Conservation (phyloP, 139 green algal genomes). For the Picochlorum sp. region DNA sequence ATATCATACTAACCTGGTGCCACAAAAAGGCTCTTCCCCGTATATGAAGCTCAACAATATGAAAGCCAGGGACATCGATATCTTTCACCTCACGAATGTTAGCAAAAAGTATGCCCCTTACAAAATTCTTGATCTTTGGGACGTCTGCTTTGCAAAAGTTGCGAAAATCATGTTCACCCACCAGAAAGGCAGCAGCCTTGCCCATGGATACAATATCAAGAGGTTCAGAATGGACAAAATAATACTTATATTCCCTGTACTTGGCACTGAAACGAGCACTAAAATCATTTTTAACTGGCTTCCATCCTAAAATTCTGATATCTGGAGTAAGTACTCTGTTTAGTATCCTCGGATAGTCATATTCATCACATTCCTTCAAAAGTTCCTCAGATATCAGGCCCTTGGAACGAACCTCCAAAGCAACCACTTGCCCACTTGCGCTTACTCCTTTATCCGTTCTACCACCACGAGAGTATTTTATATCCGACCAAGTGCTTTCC, state of each 20-base stretch:
- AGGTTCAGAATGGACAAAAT: slow-evolving; percentile 40
- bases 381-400: slow-evolving; percentile 16
- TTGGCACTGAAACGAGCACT: slow-evolving; percentile 66
- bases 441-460: slow-evolving; percentile 79
- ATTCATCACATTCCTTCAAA: slow-evolving; percentile 35
- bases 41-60: slow-evolving; percentile 29
- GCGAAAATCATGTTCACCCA: slow-evolving; percentile 88
- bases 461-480: slow-evolving; percentile 66
- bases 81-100: background rate
- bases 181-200: slow-evolving; percentile 48
- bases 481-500: slow-evolving; percentile 24
- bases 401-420: slow-evolving; percentile 55
- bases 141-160: slow-evolving; percentile 87
- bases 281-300: slow-evolving; percentile 50
- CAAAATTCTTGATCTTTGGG: slow-evolving; percentile 44
- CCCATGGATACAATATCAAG: slow-evolving; percentile 73
- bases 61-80: slow-evolving; percentile 6
- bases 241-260: slow-evolving; percentile 85
- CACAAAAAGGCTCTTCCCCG: slow-evolving; percentile 73
- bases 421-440: slow-evolving; percentile 66
- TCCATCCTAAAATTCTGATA: slow-evolving; percentile 77
- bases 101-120: slow-evolving; percentile 38
- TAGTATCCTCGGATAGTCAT: slow-evolving; percentile 71
- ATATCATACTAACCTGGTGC: slow-evolving; percentile 54
- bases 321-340: slow-evolving; percentile 54